Evolutionary conservation across 345 rosid species (phyloP).

Genomic region (Pugionium cornutum): DNA sequence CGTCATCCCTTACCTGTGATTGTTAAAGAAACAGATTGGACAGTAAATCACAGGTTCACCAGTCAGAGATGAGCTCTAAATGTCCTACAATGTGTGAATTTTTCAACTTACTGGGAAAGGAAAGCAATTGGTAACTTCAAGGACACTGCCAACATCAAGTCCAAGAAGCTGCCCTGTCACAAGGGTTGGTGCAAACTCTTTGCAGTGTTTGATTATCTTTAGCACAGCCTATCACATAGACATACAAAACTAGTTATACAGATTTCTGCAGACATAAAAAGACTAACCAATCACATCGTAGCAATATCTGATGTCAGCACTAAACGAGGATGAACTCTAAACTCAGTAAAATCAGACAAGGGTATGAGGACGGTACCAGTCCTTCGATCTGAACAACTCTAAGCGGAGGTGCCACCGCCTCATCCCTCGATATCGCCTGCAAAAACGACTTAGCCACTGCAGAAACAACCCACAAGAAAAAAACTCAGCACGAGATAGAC

Average conservation of each 20-base stretch:
- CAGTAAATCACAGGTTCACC: not conserved
- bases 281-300: not conserved
- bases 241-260: not conserved
- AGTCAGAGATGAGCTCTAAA: not conserved
- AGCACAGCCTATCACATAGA: slow-evolving; percentile 60
- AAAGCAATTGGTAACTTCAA: slow-evolving; percentile 98
- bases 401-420: slow-evolving; percentile 78
- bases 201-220: slow-evolving; percentile 97
- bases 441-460: slow-evolving; percentile 74
- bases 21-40: not conserved
- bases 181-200: slow-evolving; percentile 89
- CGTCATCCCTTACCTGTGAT: slow-evolving; percentile 75
- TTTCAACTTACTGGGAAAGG: slow-evolving; percentile 79
- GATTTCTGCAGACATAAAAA: not conserved
- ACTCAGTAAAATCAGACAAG: not conserved
- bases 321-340: not conserved
- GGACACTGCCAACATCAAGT: slow-evolving; percentile 96
- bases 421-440: slow-evolving; percentile 84
- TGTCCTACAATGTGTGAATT: not conserved
- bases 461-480: slow-evolving; percentile 7
- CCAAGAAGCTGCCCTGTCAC: slow-evolving; percentile 99
- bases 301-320: not conserved
- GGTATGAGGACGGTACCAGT: slow-evolving; percentile 47
- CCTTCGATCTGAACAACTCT: slow-evolving; percentile 99
- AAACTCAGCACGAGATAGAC: not conserved